A percentile compares a stretch with the other conserved stretches of the same genome.
phyloP scores from a whole-genome alignment of 108 stramenopile genomes.

The Poteriospumella lacustris region DNA sequence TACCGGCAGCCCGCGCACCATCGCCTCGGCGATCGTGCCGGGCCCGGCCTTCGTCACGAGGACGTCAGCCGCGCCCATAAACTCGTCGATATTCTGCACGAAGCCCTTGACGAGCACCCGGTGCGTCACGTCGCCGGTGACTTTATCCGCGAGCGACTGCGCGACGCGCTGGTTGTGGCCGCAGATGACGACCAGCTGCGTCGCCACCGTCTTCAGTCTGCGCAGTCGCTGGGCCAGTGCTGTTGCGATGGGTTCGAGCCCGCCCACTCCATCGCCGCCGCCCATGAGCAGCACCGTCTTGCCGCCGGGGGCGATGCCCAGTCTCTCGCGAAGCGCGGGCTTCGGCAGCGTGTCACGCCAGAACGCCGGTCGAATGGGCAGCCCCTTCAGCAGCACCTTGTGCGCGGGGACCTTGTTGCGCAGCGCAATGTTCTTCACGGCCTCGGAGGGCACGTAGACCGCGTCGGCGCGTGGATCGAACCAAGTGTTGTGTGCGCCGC shows the following conservation, averaged over 20 bases:
- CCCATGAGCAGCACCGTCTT: conserved; percentile 80
- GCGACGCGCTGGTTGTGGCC: conserved; percentile 76
- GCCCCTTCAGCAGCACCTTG: conserved; percentile 77
- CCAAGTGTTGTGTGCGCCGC: conserved; percentile 87
- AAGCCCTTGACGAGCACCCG: conserved; percentile 65
- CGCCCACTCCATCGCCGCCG: conserved; percentile 92
- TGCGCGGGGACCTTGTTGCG: conserved; percentile 57
- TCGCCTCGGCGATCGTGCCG: conserved; percentile 91
- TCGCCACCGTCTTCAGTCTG: conserved; percentile 28
- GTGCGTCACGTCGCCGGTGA: too few species aligned
- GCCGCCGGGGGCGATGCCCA: conserved; percentile 57
- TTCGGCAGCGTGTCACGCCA: conserved; percentile 59
- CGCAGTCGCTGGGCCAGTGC: conserved; percentile 63
- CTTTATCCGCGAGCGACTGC: conserved; percentile 38
- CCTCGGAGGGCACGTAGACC: conserved; percentile 81
- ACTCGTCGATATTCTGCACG: conserved; percentile 91
- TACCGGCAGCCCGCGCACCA: conserved; percentile 81
- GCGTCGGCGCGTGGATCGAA: conserved; percentile 77
- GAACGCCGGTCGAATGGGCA: conserved; percentile 89
- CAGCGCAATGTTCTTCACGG: conserved; percentile 60
- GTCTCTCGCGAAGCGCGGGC: conserved; percentile 49
- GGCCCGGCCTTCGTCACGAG: conserved; percentile 88
- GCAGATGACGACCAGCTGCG: conserved; percentile 90
- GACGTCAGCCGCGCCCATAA: conserved; percentile 82
- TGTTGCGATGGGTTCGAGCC: conserved; percentile 69